Evolutionary conservation across 2,329 filamentous ascomycete genomes (phyloP).

Genomic region (Colletotrichum caudatum): DNA sequence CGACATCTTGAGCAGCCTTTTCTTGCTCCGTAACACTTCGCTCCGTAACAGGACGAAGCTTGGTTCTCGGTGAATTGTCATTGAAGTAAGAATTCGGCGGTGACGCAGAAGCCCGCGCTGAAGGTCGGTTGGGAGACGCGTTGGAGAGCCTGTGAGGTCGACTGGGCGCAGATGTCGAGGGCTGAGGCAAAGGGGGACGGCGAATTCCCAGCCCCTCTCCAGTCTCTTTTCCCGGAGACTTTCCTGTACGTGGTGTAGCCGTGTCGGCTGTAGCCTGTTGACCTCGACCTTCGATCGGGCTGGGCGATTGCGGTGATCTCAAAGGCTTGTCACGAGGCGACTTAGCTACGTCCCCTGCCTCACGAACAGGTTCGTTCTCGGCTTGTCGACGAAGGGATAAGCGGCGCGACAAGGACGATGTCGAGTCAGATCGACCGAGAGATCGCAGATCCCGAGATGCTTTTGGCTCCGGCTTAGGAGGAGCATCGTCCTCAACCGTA

Average conservation of each 20-base stretch:
- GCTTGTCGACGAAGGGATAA: conserved; percentile 57
- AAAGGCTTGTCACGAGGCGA: conserved; percentile 58
- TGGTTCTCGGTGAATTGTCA: conserved; percentile 50
- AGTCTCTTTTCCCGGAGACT: conserved; percentile 60
- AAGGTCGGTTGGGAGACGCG: conserved; percentile 51
- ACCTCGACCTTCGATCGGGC: conserved; percentile 50
- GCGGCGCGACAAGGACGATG: conserved; percentile 48
- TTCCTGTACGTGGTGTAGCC: conserved; percentile 49
- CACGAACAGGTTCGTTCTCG: conserved; percentile 53
- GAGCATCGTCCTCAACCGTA: conserved; percentile 81
- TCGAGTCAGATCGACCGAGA: conserved; percentile 48
- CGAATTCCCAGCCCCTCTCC: conserved; percentile 66
- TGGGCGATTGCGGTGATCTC: conserved; percentile 54
- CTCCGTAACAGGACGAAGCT: conserved; percentile 45
- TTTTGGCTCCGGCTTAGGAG: conserved; percentile 52
- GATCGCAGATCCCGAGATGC: conserved; percentile 52
- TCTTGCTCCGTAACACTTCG: conserved; percentile 69
- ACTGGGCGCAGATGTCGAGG: conserved; percentile 62
- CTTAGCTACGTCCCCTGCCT: conserved; percentile 50
- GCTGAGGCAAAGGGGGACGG: conserved; percentile 59
- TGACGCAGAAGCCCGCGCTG: conserved; percentile 51
- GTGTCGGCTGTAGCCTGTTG: conserved; percentile 47
- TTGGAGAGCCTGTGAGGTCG: conserved; percentile 58
- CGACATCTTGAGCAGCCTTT: conserved; percentile 84
- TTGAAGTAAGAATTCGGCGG: conserved; percentile 52